Conservation (phyloP, 176 grass and related monocot species). For the Alopecurus myosuroides region DNA sequence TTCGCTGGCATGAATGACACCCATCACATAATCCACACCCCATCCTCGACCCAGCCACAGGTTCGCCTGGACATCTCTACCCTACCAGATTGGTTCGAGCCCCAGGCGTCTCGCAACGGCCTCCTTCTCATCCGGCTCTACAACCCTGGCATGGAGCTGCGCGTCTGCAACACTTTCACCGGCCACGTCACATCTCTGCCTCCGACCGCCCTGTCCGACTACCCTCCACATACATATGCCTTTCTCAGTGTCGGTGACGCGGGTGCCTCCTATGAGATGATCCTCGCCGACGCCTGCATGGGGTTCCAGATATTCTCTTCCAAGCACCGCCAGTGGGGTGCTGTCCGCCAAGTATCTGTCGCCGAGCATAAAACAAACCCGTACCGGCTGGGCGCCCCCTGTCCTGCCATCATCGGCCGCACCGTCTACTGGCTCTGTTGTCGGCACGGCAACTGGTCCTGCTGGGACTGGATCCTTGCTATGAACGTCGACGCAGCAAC, state of each 20-base stretch:
- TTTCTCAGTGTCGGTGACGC: not conserved
- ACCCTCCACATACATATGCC: not conserved
- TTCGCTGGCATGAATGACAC: accelerated
- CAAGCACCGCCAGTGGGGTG: not conserved
- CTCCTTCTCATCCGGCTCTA: not conserved
- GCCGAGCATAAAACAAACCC: not conserved
- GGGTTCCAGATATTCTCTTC: not conserved
- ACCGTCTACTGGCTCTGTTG: not conserved
- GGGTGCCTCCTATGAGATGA: not conserved
- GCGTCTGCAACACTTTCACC: not conserved
- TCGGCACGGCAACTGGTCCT: accelerated
- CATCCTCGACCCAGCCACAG: not conserved
- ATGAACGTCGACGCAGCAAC: not conserved
- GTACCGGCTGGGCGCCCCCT: not conserved
- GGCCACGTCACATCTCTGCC: not conserved
- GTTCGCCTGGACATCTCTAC: not conserved
- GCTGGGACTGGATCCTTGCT: not conserved
- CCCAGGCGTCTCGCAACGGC: not conserved
- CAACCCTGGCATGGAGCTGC: not conserved
- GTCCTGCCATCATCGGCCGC: not conserved
- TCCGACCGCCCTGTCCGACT: not conserved
- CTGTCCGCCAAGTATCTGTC: not conserved
- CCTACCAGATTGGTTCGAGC: not conserved
- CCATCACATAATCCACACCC: not conserved
- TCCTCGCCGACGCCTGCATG: not conserved